phyloP scores from a whole-genome alignment of 164 flowering plant species.

The Tinospora cordifolia region DNA sequence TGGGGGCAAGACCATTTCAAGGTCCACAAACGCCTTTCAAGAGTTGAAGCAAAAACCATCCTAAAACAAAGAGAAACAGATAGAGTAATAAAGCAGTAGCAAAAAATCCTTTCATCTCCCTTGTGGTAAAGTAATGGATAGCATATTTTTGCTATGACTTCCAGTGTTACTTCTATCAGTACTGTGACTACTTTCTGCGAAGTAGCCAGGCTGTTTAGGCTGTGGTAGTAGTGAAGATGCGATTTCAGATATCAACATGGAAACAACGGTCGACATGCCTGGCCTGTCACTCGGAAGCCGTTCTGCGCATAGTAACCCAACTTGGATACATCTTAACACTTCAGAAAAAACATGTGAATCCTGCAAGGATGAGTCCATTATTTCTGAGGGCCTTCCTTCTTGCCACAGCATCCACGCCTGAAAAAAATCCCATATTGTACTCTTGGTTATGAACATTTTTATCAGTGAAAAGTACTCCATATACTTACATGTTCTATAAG shows the following conservation, averaged over 20 bases:
- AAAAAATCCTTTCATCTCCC: neutral
- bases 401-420: constrained; percentile 21
- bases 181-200: neutral
- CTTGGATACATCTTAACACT: constrained; percentile 15
- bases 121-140: neutral
- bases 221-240: constrained; percentile 9
- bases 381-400: neutral
- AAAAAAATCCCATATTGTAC: neutral
- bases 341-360: constrained; percentile 2
- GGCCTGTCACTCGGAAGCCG: constrained; percentile 12
- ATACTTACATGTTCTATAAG: constrained; percentile 6
- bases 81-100: too few species aligned
- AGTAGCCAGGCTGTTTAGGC: constrained; percentile 17
- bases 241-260: constrained; percentile 13
- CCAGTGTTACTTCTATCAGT: neutral
- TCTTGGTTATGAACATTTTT: neutral
- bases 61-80: too few species aligned
- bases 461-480: too few species aligned
- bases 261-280: constrained; percentile 15
- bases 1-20: too few species aligned
- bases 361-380: constrained; percentile 1
- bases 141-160: neutral
- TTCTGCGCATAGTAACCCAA: constrained; percentile 17
- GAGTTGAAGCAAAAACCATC: too few species aligned
- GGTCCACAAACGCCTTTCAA: too few species aligned